A percentile compares a stretch with the other conserved stretches of the same genome.
Conservation (phyloP, 768 basidiomycete genomes). For the Xerocomellus chrysenteron region DNA sequence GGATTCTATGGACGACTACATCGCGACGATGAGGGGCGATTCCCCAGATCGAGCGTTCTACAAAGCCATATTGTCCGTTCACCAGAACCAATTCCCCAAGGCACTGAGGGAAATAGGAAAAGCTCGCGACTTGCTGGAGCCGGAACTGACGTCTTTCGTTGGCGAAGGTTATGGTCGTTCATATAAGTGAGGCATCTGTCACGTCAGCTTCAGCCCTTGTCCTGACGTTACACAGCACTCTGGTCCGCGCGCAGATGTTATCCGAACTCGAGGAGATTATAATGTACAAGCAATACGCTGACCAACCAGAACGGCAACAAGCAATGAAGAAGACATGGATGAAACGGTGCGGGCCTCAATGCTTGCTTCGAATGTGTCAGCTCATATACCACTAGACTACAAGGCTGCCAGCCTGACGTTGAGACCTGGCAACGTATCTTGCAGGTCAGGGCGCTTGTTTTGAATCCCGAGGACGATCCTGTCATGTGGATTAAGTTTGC, state of each 20-base stretch:
- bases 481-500: slow-evolving; percentile 99
- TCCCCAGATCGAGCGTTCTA: slow-evolving; percentile 96
- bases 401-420: slow-evolving; percentile 96
- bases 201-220: slow-evolving; percentile 1
- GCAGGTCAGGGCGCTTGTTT: slow-evolving; percentile 91
- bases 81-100: slow-evolving; percentile 93
- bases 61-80: slow-evolving; percentile 91
- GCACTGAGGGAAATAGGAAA: slow-evolving; percentile 88
- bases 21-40: slow-evolving; percentile 87
- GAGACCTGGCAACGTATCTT: slow-evolving; percentile 99
- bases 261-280: slow-evolving; percentile 99
- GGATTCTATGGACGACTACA: slow-evolving; percentile 98
- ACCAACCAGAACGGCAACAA: slow-evolving; percentile 89
- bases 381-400: slow-evolving; percentile 51
- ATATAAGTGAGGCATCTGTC: slow-evolving; percentile 70
- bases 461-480: slow-evolving; percentile 91
- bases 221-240: slow-evolving; percentile 54
- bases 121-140: slow-evolving; percentile 89
- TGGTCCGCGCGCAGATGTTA: slow-evolving; percentile 98
- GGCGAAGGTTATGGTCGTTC: slow-evolving; percentile 97
- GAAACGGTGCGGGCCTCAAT: slow-evolving; percentile 63
- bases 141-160: slow-evolving; percentile 86
- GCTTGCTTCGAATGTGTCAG: not conserved
- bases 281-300: slow-evolving; percentile 88
- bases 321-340: slow-evolving; percentile 96